Base-by-base conservation (phyloP, 2,329 filamentous ascomycete genomes). In the Paraconiothyrium sp. region DNA sequence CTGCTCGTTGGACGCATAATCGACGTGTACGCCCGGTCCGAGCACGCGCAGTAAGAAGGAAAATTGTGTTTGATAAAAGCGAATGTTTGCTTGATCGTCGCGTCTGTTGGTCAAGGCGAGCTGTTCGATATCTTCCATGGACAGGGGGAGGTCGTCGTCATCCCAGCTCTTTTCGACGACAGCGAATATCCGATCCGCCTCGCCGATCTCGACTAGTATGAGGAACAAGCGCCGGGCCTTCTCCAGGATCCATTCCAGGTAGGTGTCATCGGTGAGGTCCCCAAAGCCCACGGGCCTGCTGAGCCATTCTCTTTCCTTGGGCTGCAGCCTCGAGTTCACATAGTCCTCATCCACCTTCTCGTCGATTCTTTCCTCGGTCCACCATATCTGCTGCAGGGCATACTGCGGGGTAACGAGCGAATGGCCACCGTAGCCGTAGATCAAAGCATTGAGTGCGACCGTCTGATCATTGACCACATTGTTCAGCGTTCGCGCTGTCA, bases 81-180 rank as follows among this genome's bases (percentile, higher is more conserved):
- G 89, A 73, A 82, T 85, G 68, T 91, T 89, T n/a, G 90, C 73
- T 58, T 84, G 85, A 60, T 88, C 85, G 73, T 92, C 86, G 54
- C 83, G 85, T 27, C 82, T 78, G 24, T 85, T 83, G 0, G 87
- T 87, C 47, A 92, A 80, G 34, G 84, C 83, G 20, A 93, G 84
- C 50, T 86, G 85, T 67, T 86, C 84, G 49, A 93, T 85, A 61
- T 90, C 86, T 54, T 91, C 88, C 57, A 86, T 80, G 4, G 88
- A 82, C 51, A 93, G 83, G 5, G 91, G 91, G 46, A 94, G 81
- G 78, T 94, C 91, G 57, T 88, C 85, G 71, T 94, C 91, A 67
- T 91, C 89, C 90, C 90, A 92, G 24, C 89, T 90, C 71, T 90
- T 88, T 76, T 93, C 90, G 60, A 93, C 88, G 56, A 92, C 83